A percentile compares a stretch with the other conserved stretches of the same genome.
These are phyloP conservation scores for Boletus subcaerulescens DNA, from an alignment of 768 basidiomycete species.

Conservation along the genomic window DNA sequence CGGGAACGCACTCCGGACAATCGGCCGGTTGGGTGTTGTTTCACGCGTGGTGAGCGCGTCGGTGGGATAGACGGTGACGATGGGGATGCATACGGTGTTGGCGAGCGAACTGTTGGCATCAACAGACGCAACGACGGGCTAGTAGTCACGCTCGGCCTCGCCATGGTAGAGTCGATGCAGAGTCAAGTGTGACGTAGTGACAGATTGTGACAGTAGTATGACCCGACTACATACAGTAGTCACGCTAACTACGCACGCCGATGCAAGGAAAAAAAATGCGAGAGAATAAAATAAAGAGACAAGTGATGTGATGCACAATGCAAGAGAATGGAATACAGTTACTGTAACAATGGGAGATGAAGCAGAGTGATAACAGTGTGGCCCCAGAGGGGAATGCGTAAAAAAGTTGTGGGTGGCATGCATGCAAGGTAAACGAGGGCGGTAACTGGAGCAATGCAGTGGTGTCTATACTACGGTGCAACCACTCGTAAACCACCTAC, in stretches of 20 bases:
- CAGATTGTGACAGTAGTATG: slow-evolving; percentile 10
- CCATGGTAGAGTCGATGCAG: slow-evolving; percentile 9
- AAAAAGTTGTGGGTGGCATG: slow-evolving; percentile 4
- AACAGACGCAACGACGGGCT: slow-evolving; percentile 20
- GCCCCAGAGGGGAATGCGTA: background rate
- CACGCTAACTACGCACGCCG: slow-evolving; percentile 5
- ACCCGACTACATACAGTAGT: too few relatives aligned
- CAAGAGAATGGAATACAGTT: slow-evolving; percentile 15
- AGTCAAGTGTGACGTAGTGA: slow-evolving; percentile 12
- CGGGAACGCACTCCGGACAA: slow-evolving; percentile 32
- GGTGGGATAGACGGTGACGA: slow-evolving; percentile 13
- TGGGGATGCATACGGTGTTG: slow-evolving; percentile 1
- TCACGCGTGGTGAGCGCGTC: slow-evolving; percentile 25
- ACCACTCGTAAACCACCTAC: slow-evolving; percentile 75
- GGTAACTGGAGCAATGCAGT: background rate
- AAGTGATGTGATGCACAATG: slow-evolving; percentile 16
- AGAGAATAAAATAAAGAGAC: background rate
- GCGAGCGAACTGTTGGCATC: slow-evolving; percentile 35
- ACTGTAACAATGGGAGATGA: slow-evolving; percentile 6
- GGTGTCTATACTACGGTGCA: slow-evolving; percentile 51
- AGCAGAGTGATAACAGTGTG: slow-evolving; percentile 6
- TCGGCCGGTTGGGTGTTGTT: slow-evolving; percentile 24
- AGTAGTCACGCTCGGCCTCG: slow-evolving; percentile 8
- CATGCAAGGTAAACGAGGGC: slow-evolving; percentile 9
- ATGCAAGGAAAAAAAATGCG: background rate